Base-by-base conservation (phyloP, 257 asterid genomes). In the Solanum dulcamara region DNA sequence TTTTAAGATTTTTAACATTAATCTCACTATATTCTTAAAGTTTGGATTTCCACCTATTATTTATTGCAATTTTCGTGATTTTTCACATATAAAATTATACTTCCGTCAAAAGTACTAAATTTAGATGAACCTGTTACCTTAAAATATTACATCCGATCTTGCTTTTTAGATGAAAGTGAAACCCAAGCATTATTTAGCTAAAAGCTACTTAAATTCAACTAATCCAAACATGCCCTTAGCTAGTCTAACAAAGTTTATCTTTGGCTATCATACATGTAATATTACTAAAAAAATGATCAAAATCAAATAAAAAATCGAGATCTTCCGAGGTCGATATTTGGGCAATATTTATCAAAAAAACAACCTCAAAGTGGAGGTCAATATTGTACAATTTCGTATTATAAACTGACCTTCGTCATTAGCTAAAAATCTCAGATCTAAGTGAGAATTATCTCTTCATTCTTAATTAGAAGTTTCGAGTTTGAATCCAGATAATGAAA, bases 311-410 rank as follows among this genome's bases (percentile, higher is more conserved):
- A 42, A 40, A 42, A 42, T 42, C 9, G 48, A 42, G 7, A 5
- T 7, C 0, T 5, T 17, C 9, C 2, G 1, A 4, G 5, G 3
- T 17, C 1, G 8, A 0, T 42, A 1, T 60, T 60, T 11, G 33
- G 28, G 9, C 13, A 60, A 60, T 12, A 60, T 0, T 0, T 1
- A 24, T 24, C 18, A 60, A 60, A 24, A 60, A 24, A 60, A 0
- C 9, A 12, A 60, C 9, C 35, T 60, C 28, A 60, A 24, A 60
- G 18, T 2, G 33, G 17, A 60, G 35, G 33, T 60, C 10, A 30
- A 13, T 13, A 64, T 28, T 64, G 22, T 28, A 64, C 0, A 6
- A 22, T 2, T 14, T 5, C 12, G 0, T 62, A 28, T 28, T 2
- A 28, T 0, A 24, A 28, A 12, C 2, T 10, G 1, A 13, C 4